These are phyloP conservation scores for Neospermospora avenae DNA, from an alignment of 2,329 filamentous ascomycete genomes.

Conservation along the genomic window DNA sequence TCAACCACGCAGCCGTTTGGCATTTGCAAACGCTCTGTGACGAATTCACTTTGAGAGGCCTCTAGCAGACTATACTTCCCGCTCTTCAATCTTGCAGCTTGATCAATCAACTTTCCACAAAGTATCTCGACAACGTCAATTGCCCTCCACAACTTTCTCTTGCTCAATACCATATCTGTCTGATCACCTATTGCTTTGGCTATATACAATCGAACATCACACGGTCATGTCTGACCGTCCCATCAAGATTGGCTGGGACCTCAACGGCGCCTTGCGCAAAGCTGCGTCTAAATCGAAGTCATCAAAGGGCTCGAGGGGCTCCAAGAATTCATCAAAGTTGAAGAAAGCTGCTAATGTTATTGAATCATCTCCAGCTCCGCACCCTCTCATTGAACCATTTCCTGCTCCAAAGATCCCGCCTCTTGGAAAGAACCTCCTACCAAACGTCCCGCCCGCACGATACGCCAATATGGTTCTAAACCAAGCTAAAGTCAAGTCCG, in stretches of 20 bases:
- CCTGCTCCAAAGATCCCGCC: constrained; percentile 13
- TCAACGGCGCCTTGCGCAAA: background rate
- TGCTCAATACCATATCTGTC: background rate
- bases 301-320: constrained; percentile 5
- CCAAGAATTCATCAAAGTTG: constrained; percentile 18
- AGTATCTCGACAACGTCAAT: background rate
- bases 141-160: background rate
- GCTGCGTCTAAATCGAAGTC: constrained; percentile 1
- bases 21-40: background rate
- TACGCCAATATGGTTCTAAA: constrained; percentile 33
- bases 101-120: background rate
- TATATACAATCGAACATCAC: background rate
- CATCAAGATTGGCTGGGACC: constrained; percentile 31
- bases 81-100: background rate
- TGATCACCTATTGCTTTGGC: background rate
- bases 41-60: background rate
- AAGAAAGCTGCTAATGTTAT: constrained; percentile 32
- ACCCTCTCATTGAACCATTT: constrained; percentile 34
- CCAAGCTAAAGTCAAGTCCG: constrained; percentile 82
- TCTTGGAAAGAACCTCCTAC: constrained; percentile 20
- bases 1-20: background rate
- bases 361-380: constrained; percentile 37
- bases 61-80: background rate
- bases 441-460: constrained; percentile 32
- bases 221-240: constrained; percentile 21